Conservation (phyloP, 2,329 filamentous ascomycete species). For the Cordyceps cicadae region DNA sequence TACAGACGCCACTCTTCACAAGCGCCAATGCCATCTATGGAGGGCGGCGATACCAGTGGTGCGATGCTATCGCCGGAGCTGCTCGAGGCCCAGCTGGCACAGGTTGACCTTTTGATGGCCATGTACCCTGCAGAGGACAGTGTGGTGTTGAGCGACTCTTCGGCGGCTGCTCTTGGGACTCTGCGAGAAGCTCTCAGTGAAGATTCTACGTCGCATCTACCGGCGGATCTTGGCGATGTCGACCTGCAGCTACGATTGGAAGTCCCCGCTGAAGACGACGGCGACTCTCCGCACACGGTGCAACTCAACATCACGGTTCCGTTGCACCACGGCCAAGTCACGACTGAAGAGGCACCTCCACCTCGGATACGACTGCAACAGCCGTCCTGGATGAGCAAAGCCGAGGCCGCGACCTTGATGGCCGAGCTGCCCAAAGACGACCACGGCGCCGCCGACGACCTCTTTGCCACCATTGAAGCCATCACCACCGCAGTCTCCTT, state of each 20-base stretch:
- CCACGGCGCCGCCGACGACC: constrained; percentile 28
- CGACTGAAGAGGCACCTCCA: constrained; percentile 29
- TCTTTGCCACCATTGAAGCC: constrained; percentile 37
- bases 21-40: background rate
- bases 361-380: constrained; percentile 37
- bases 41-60: no score
- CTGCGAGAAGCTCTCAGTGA: constrained; percentile 12
- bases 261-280: constrained; percentile 12
- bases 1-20: background rate
- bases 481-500: constrained; percentile 29
- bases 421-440: constrained; percentile 28
- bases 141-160: constrained; percentile 21
- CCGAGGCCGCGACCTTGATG: constrained; percentile 32
- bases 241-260: background rate
- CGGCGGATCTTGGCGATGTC: background rate
- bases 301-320: constrained; percentile 30
- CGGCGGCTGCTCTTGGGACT: constrained; percentile 12
- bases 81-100: constrained; percentile 38
- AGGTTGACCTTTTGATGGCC: constrained; percentile 42
- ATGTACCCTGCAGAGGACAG: constrained; percentile 40
- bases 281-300: constrained; percentile 14
- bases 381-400: constrained; percentile 44
- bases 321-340: constrained; percentile 13
- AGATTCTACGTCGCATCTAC: background rate
- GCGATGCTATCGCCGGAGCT: constrained; percentile 31